These are phyloP conservation scores for Delphinella strobiligena DNA, from an alignment of 2,329 filamentous ascomycete species.

Conservation along the genomic window DNA sequence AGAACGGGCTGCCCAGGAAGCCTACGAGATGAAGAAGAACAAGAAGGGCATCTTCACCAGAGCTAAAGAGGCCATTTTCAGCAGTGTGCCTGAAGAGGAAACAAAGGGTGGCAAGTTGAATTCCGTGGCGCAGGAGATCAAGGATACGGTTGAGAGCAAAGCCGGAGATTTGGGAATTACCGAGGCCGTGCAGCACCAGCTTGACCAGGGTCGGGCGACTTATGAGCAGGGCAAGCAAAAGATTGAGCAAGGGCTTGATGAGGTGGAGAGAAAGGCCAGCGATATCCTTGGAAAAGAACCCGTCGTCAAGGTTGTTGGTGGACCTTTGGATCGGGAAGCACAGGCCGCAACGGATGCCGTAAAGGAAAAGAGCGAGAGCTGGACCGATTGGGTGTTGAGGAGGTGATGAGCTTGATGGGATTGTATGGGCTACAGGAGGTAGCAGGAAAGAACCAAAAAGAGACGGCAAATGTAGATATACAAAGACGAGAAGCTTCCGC, in stretches of 20 bases:
- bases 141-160: conserved; percentile 9
- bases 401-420: too few relatives aligned
- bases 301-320: conserved; percentile 19
- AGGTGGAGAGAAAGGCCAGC: background rate
- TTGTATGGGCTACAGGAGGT: too few relatives aligned
- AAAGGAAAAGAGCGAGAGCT: conserved; percentile 28
- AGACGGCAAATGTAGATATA: too few relatives aligned
- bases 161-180: conserved; percentile 15
- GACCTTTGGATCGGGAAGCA: conserved; percentile 34
- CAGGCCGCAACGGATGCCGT: conserved; percentile 25
- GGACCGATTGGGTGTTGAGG: conserved; percentile 33
- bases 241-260: conserved; percentile 15
- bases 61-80: conserved; percentile 20
- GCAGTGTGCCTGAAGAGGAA: conserved; percentile 23
- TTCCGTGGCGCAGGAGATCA: conserved; percentile 12
- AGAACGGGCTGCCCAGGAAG: conserved; percentile 52
- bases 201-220: conserved; percentile 11
- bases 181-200: conserved; percentile 20
- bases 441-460: too few relatives aligned
- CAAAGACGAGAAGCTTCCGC: too few relatives aligned
- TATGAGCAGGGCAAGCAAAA: conserved; percentile 16
- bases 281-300: conserved; percentile 5
- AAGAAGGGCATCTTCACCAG: conserved; percentile 24
- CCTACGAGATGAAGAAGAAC: conserved; percentile 30
- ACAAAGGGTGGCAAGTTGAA: conserved; percentile 24